Conservation (phyloP, 306 rosid species). For the Rosa chinensis region DNA sequence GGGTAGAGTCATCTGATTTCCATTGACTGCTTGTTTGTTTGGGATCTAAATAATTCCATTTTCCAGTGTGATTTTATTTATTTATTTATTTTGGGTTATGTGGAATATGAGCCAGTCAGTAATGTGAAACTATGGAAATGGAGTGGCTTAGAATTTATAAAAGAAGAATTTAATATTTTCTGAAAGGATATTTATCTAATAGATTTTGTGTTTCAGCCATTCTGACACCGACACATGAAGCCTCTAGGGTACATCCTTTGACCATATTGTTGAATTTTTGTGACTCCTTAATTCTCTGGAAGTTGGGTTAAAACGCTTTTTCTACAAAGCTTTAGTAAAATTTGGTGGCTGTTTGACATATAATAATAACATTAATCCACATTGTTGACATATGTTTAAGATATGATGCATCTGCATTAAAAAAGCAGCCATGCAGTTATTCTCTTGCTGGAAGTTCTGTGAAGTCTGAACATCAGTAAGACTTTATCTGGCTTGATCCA, state of each 20-base stretch:
- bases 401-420: background rate
- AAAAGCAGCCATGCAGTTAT: background rate
- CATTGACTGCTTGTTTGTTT: background rate
- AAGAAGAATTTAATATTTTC: background rate
- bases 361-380: background rate
- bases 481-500: background rate
- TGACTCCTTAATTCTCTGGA: background rate
- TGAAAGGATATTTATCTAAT: background rate
- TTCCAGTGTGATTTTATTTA: background rate
- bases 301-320: background rate
- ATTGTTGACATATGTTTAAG: background rate
- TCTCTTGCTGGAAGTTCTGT: background rate
- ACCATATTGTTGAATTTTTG: background rate
- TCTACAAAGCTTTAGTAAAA: background rate
- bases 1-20: background rate
- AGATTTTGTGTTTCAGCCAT: background rate
- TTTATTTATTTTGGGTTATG: background rate
- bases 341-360: no score
- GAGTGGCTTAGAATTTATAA: background rate
- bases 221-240: background rate
- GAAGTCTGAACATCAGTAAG: background rate
- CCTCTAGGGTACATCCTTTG: background rate
- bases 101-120: background rate
- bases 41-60: background rate
- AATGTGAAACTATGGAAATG: background rate